Evolutionary conservation across 441 rosid species (phyloP).

Genomic region (Adansonia rubrostipa): DNA sequence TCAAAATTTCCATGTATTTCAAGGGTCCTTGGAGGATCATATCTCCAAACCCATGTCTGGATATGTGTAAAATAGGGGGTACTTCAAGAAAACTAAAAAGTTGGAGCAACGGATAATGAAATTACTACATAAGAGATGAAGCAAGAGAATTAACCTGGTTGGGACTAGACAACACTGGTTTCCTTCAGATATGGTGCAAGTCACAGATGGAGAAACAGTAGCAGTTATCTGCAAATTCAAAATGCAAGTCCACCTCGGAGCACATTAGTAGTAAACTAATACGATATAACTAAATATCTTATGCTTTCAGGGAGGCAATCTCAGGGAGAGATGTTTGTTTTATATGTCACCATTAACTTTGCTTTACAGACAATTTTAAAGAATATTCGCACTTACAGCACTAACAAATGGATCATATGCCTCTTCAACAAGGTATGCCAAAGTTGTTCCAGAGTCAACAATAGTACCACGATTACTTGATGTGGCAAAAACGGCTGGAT

Average conservation of each 20-base stretch:
- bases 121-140: slow-evolving; percentile 1
- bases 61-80: too few species aligned
- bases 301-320: slow-evolving; percentile 10
- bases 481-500: slow-evolving; percentile 52
- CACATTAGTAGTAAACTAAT: not conserved
- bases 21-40: too few species aligned
- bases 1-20: too few species aligned
- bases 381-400: slow-evolving; percentile 53
- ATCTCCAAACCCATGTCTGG: too few species aligned
- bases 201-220: slow-evolving; percentile 54
- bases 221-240: slow-evolving; percentile 49
- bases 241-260: slow-evolving; percentile 26
- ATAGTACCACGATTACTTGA: slow-evolving; percentile 65
- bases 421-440: slow-evolving; percentile 69
- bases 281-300: not conserved
- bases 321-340: not conserved
- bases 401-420: slow-evolving; percentile 64
- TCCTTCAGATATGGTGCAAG: slow-evolving; percentile 62
- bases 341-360: not conserved
- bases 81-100: not conserved
- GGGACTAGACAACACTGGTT: slow-evolving; percentile 65
- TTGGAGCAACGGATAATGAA: not conserved
- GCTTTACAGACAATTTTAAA: not conserved
- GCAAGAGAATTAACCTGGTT: slow-evolving; percentile 52
- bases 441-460: slow-evolving; percentile 76